phyloP scores from a whole-genome alignment of 345 rosid genomes.

The Euphorbia pulcherrima region DNA sequence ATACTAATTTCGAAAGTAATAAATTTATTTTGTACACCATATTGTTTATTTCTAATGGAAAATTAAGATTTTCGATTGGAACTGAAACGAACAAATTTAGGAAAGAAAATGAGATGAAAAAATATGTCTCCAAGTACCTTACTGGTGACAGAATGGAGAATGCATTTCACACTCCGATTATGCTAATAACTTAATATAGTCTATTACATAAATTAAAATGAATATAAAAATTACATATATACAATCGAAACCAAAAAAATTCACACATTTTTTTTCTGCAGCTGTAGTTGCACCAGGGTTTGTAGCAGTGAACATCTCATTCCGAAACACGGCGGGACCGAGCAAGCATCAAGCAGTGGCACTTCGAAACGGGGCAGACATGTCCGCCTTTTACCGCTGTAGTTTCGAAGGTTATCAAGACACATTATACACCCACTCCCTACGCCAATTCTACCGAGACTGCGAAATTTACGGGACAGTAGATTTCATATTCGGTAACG shows the following conservation, averaged over 20 bases:
- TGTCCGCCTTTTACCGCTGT: constrained; percentile 35
- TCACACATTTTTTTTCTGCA: constrained; percentile 10
- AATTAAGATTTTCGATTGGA: too few species aligned
- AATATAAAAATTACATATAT: not conserved
- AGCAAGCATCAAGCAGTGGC: constrained; percentile 55
- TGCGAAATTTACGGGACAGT: constrained; percentile 54
- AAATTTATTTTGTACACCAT: too few species aligned
- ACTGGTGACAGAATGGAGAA: too few species aligned
- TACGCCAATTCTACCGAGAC: constrained; percentile 48
- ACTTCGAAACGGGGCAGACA: constrained; percentile 44
- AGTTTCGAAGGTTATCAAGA: constrained; percentile 58
- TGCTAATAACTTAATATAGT: too few species aligned
- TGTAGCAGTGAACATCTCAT: constrained; percentile 44
- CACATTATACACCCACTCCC: constrained; percentile 50
- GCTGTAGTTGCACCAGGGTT: constrained; percentile 44
- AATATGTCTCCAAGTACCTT: too few species aligned
- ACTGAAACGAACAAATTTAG: too few species aligned
- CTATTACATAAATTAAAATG: too few species aligned
- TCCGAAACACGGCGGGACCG: constrained; percentile 56
- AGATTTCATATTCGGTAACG: constrained; percentile 54
- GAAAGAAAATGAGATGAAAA: too few species aligned
- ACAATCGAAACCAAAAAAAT: not conserved
- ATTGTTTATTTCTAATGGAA: too few species aligned
- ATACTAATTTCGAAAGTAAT: too few species aligned
- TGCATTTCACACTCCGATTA: too few species aligned